These are phyloP conservation scores for Chloromonas sp. DNA, from an alignment of 163 green algal species.

Conservation along the genomic window DNA sequence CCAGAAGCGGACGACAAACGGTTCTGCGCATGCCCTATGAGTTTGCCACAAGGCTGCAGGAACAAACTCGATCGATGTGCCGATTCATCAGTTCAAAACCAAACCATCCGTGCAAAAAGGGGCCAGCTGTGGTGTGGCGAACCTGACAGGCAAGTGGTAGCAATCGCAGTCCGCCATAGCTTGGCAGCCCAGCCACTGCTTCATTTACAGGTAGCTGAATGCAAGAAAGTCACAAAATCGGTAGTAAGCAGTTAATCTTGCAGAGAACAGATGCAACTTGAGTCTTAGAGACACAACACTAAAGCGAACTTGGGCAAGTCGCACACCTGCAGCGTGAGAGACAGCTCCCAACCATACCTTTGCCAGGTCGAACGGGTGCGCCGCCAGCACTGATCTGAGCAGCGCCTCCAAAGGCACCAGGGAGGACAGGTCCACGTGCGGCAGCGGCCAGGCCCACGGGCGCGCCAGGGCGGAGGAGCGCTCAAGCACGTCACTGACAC, in stretches of 20 bases:
- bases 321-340: neutral
- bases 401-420: conserved; percentile 15
- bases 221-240: neutral
- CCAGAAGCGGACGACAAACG: no score
- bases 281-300: neutral
- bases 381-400: conserved; percentile 22
- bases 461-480: neutral
- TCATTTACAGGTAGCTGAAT: neutral
- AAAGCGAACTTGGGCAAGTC: neutral
- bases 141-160: no score
- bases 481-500: neutral
- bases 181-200: neutral
- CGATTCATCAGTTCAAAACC: no score
- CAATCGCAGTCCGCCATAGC: neutral
- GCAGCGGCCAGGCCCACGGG: conserved; percentile 8
- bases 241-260: neutral
- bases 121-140: no score
- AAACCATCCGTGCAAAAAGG: no score
- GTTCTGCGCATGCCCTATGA: no score
- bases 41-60: no score
- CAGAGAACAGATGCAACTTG: neutral
- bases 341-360: conserved; percentile 1
- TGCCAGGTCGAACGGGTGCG: conserved; percentile 27
- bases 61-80: no score
- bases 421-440: conserved; percentile 8